Conservation (phyloP, 1,284 basidiomycete species). For the Trichosporon sp. region DNA sequence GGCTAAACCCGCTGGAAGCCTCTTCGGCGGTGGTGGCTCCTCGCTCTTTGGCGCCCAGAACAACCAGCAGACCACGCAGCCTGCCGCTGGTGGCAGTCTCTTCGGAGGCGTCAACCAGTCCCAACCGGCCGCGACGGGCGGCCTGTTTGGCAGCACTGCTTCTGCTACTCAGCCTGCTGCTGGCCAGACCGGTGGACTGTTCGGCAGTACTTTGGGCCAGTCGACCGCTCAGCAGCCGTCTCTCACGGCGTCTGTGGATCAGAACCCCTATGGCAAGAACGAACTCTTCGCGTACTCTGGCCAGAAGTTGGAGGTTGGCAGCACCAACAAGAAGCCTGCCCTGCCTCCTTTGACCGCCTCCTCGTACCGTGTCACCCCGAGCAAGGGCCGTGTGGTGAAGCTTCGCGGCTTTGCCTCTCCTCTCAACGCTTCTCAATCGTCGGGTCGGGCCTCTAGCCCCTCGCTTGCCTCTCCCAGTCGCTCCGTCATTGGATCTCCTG, state of each 20-base stretch:
- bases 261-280: slow-evolving; percentile 83
- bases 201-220: slow-evolving; percentile 45
- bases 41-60: slow-evolving; percentile 60
- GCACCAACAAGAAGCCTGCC: slow-evolving; percentile 57
- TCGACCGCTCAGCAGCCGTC: slow-evolving; percentile 48
- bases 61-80: slow-evolving; percentile 34
- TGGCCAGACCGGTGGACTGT: slow-evolving; percentile 39
- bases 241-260: slow-evolving; percentile 82
- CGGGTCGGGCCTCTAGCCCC: slow-evolving; percentile 42
- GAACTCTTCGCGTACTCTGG: slow-evolving; percentile 59
- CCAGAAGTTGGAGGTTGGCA: slow-evolving; percentile 51
- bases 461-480: slow-evolving; percentile 41
- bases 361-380: slow-evolving; percentile 56
- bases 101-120: slow-evolving; percentile 31
- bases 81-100: slow-evolving; percentile 26
- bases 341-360: slow-evolving; percentile 57
- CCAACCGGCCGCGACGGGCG: slow-evolving; percentile 29
- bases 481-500: slow-evolving; percentile 45
- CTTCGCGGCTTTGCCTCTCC: slow-evolving; percentile 60
- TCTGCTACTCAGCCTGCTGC: slow-evolving; percentile 31
- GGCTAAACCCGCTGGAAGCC: slow-evolving; percentile 26
- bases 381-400: slow-evolving; percentile 56
- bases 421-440: slow-evolving; percentile 40
- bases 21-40: slow-evolving; percentile 38
- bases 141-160: slow-evolving; percentile 40